Conservation (phyloP, 768 basidiomycete species). For the Leccinellum luteum region DNA sequence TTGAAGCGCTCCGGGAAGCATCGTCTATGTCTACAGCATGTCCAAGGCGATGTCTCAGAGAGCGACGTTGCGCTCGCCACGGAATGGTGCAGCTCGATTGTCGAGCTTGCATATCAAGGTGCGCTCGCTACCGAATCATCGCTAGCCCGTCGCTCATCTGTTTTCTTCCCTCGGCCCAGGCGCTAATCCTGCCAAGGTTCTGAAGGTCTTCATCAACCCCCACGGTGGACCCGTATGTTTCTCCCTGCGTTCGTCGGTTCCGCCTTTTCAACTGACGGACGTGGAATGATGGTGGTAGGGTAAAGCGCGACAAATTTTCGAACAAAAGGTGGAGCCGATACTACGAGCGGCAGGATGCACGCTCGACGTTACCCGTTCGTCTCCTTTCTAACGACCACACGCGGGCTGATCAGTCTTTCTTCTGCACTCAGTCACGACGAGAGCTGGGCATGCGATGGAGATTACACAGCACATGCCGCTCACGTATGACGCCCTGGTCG, state of each 20-base stretch:
- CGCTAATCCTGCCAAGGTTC: constrained; percentile 48
- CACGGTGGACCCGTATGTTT: constrained; percentile 67
- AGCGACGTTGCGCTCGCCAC: constrained; percentile 34
- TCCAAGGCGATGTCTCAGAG: constrained; percentile 43
- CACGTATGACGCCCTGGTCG: constrained; percentile 67
- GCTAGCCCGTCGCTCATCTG: neutral
- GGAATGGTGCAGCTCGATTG: constrained; percentile 55
- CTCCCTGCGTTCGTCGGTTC: neutral
- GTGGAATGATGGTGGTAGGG: constrained; percentile 43
- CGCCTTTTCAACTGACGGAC: neutral
- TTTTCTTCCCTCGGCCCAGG: constrained; percentile 32
- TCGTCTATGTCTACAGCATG: constrained; percentile 34
- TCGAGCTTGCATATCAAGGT: constrained; percentile 64
- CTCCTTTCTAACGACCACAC: neutral
- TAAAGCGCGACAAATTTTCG: constrained; percentile 53
- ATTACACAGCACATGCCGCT: constrained; percentile 56
- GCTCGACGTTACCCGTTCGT: constrained; percentile 62
- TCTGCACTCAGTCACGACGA: constrained; percentile 53
- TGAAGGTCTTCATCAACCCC: constrained; percentile 80
- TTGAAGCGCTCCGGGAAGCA: constrained; percentile 44
- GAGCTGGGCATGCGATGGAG: constrained; percentile 62
- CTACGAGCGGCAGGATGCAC: constrained; percentile 63
- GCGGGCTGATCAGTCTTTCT: neutral
- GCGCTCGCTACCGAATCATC: neutral
- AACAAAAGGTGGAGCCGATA: constrained; percentile 65